phyloP scores from a whole-genome alignment of 306 rosid species.

The Lotus japonicus region DNA sequence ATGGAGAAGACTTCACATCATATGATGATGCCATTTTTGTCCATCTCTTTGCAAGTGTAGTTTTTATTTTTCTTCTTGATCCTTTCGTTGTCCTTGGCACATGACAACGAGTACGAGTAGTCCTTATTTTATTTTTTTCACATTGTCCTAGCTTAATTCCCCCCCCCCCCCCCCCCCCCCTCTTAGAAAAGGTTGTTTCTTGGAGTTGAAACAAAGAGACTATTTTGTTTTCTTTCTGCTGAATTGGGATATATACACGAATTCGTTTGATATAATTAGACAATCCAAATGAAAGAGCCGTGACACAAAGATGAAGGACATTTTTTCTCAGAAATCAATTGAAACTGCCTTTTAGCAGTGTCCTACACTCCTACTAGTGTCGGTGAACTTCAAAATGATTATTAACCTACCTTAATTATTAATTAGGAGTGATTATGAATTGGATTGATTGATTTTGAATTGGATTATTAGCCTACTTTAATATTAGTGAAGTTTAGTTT shows the following conservation, averaged over 20 bases:
- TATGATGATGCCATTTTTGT: conserved; percentile 26
- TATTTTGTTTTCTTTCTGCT: conserved; percentile 23
- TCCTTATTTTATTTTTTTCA: neutral
- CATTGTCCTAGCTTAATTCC: neutral
- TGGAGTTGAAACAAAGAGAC: conserved; percentile 29
- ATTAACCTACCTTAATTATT: conserved; percentile 13
- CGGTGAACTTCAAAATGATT: conserved; percentile 12
- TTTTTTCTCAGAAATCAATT: conserved; percentile 26
- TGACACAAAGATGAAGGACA: conserved; percentile 20
- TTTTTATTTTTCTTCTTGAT: neutral
- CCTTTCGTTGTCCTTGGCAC: conserved; percentile 4
- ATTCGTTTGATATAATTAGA: neutral
- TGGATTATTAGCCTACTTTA: no score
- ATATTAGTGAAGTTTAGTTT: no score
- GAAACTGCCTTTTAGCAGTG: conserved; percentile 9
- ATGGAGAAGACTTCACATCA: conserved; percentile 22
- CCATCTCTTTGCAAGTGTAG: conserved; percentile 18
- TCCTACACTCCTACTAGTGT: neutral
- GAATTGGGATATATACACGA: neutral
- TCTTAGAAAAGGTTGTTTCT: neutral
- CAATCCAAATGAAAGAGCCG: neutral
- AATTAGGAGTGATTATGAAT: no score
- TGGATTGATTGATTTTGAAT: no score
- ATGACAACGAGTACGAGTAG: neutral
- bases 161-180: no score